These are phyloP conservation scores for Pisolithus albus DNA, from an alignment of 768 basidiomycete species.

Conservation along the genomic window DNA sequence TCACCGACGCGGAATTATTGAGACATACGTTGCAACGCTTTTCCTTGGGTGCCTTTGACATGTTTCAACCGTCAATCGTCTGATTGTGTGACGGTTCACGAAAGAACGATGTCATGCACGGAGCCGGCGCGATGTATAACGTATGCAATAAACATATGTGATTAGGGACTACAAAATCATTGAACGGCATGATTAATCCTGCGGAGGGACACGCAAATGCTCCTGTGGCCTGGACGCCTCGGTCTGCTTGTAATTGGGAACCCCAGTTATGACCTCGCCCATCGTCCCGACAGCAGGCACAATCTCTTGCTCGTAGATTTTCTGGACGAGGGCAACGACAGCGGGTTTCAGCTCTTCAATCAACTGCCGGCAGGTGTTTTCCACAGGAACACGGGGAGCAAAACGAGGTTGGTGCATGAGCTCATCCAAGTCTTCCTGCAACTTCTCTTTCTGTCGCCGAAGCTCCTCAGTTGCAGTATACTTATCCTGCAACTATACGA, in stretches of 20 bases:
- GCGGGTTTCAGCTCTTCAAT: slow-evolving; percentile 15
- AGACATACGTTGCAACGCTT: slow-evolving; percentile 26
- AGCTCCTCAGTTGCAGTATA: slow-evolving; percentile 7
- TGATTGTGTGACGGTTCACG: no score
- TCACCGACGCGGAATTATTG: neutral
- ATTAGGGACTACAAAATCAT: neutral
- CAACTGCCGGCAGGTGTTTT: slow-evolving; percentile 7
- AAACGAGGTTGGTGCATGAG: slow-evolving; percentile 2
- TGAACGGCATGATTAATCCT: neutral
- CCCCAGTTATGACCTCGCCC: slow-evolving; percentile 4
- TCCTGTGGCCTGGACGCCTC: slow-evolving; percentile 21
- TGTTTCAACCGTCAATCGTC: neutral
- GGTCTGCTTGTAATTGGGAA: slow-evolving; percentile 16
- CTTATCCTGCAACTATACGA: slow-evolving; percentile 15
- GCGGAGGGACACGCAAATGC: slow-evolving; percentile 16
- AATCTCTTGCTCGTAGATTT: slow-evolving; percentile 19
- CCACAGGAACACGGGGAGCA: neutral
- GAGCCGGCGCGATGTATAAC: no score
- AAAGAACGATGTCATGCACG: no score
- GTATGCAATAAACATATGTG: neutral
- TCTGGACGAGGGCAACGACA: slow-evolving; percentile 13
- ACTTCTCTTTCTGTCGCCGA: slow-evolving; percentile 11
- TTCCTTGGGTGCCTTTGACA: slow-evolving; percentile 9
- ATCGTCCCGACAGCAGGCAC: slow-evolving; percentile 13
- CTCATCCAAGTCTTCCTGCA: slow-evolving; percentile 14